These are phyloP conservation scores for Phaffia tasmanica DNA, from an alignment of 768 basidiomycete genomes.

Conservation along the genomic window DNA sequence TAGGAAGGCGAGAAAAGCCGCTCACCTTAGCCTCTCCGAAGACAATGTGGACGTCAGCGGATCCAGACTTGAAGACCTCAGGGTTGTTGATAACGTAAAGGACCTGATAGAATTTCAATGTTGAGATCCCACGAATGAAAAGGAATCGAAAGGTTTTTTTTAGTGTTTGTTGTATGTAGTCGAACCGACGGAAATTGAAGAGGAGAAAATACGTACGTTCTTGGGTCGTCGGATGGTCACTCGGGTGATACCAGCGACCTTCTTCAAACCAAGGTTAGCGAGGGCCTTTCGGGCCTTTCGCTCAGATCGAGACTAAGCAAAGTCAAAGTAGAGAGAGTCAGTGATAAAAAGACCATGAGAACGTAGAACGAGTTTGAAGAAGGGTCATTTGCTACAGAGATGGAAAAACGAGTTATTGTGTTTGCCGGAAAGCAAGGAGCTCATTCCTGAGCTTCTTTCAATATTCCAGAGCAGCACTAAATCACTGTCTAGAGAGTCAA, in stretches of 20 bases:
- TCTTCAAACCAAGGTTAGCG: constrained; percentile 72
- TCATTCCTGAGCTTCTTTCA: not conserved
- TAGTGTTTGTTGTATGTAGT: not conserved
- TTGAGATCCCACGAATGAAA: not conserved
- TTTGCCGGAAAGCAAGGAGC: not conserved
- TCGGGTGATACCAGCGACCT: constrained; percentile 81
- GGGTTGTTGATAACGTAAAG: constrained; percentile 86
- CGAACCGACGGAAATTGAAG: not conserved
- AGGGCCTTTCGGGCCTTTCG: constrained; percentile 92
- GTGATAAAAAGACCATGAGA: not conserved
- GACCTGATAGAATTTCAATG: constrained; percentile 43
- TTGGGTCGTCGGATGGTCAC: constrained; percentile 91
- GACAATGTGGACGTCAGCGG: constrained; percentile 97
- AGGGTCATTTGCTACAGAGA: not conserved
- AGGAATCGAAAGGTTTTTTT: not conserved
- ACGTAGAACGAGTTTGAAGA: not conserved
- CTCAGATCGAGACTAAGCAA: constrained; percentile 65
- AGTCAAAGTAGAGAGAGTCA: not conserved
- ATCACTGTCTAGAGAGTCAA: too few species aligned
- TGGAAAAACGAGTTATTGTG: not conserved
- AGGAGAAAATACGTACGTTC: constrained; percentile 49
- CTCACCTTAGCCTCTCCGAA: constrained; percentile 68
- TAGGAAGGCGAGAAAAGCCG: constrained; percentile 34
- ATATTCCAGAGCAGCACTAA: not conserved
- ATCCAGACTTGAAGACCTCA: constrained; percentile 94